A percentile compares a stretch with the other conserved stretches of the same genome.
Conservation (phyloP, 1,139 yeast genomes). For the Geotrichum klebahnii region DNA sequence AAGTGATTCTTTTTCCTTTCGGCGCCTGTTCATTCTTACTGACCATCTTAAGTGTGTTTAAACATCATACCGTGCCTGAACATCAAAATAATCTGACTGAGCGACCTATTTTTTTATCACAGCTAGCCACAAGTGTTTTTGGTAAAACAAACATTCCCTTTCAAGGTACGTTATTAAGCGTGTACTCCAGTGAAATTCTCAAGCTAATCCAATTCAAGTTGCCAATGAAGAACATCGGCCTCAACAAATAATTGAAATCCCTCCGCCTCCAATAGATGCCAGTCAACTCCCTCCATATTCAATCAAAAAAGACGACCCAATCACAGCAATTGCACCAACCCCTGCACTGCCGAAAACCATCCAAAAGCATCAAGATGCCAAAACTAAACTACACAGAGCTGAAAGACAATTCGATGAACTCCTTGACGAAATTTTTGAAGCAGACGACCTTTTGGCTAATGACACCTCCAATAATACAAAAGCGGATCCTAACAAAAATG, state of each 20-base stretch:
- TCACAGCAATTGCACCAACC: conserved; percentile 16
- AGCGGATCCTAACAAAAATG: conserved; percentile 21
- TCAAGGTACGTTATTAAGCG: conserved; percentile 10
- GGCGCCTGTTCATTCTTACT: not conserved
- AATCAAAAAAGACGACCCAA: conserved; percentile 19
- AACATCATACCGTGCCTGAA: conserved; percentile 19
- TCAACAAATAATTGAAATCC: conserved; percentile 18
- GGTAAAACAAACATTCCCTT: conserved; percentile 11
- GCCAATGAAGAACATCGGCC: conserved; percentile 15
- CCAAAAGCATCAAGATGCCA: conserved; percentile 12
- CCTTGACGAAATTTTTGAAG: conserved; percentile 27
- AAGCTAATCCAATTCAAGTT: conserved; percentile 4
- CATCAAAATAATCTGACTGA: conserved; percentile 5
- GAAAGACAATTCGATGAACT: conserved; percentile 20
- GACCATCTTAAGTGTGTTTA: conserved; percentile 14
- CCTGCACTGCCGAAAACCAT: conserved; percentile 6
- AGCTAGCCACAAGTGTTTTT: conserved; percentile 14
- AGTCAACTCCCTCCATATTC: conserved; percentile 18
- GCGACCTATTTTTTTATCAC: conserved; percentile 16
- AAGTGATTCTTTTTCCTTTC: not conserved
- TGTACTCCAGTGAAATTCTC: not conserved
- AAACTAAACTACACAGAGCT: conserved; percentile 19
- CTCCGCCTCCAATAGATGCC: conserved; percentile 16
- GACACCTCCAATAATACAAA: conserved; percentile 16
- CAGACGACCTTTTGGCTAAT: conserved; percentile 24